Evolutionary conservation across 139 green algal species (phyloP), one percentile per base, ranked within the genome.

Genomic region (Zygnema cylindricum): DNA sequence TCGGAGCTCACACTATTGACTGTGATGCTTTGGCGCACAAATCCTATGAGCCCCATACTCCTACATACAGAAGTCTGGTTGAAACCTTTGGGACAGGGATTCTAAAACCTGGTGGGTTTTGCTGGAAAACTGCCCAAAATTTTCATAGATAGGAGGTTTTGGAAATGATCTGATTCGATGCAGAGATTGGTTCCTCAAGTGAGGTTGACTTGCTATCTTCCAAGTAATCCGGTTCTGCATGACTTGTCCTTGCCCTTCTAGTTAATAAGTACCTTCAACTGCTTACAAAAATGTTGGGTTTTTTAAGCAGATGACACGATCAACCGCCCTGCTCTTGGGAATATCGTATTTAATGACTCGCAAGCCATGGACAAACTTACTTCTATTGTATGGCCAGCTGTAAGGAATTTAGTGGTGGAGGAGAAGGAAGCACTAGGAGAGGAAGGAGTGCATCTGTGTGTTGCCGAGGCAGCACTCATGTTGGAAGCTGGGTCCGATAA

Each of bases 391-490:
- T 89, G 85, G 85, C 85, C 85, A 35, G 77, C 77, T 32, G 75
- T 89, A 38, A 40, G 71, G 76, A 55, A 25, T 21, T 40, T 89
- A 23, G 73, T 89, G 42, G 75, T 41, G 25, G 85, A 89, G 38
- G 42, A 89, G 71, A 43, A 77, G n/a, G 85, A 89, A 38, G 73
- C 36, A 33, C 30, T 39, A 39, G 85, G 75, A 3, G 83, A 39
- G 33, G 11, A 69, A 23, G 73, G 40, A 55, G 84, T 73, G 2
- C 25, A 22, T 49, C 38, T 83, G 69, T 89, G 69, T 82, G 63
- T 89, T 30, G 84, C 77, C 55, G 85, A 89, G 49, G 85, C 85
- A 41, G 73, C 85, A 1, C 36, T 89, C 36, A 84, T 89, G 42
- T 25, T 89, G 2, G 85, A 89, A 57, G 71, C 85, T 36, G 57